Evolutionary conservation across 192 early-diverging fungal genomes (phyloP).

Genomic region (Linnemannia exigua): DNA sequence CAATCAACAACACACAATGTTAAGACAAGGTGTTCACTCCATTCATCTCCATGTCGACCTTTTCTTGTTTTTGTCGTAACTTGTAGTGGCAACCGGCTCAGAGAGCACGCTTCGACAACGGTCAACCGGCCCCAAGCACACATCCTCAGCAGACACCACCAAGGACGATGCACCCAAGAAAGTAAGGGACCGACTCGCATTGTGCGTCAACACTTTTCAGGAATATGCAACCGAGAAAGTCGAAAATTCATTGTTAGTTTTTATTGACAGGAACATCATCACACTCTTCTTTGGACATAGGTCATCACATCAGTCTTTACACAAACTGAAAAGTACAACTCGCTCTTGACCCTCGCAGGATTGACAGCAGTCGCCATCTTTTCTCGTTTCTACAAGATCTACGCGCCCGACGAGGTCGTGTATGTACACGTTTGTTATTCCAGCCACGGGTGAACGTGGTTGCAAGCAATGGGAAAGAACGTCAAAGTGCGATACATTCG

Average conservation of each 20-base stretch:
- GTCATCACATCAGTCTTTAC: slow-evolving; percentile 35
- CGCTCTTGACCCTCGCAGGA: slow-evolving; percentile 31
- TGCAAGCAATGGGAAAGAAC: neutral
- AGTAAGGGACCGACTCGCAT: neutral
- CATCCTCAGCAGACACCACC: neutral
- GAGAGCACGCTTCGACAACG: slow-evolving; percentile 34
- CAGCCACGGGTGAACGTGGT: neutral
- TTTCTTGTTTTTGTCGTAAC: neutral
- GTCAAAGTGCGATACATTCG: too few species aligned
- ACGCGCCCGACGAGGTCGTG: slow-evolving; percentile 82
- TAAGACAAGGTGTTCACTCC: neutral
- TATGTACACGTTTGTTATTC: slow-evolving; percentile 41
- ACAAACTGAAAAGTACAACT: slow-evolving; percentile 24
- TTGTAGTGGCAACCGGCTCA: slow-evolving; percentile 20
- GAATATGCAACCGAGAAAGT: neutral
- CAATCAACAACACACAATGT: neutral
- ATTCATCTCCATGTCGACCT: neutral
- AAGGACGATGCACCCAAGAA: slow-evolving; percentile 14
- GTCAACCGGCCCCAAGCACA: slow-evolving; percentile 7
- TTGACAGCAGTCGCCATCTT: slow-evolving; percentile 65
- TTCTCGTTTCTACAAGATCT: slow-evolving; percentile 79
- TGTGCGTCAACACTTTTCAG: neutral
- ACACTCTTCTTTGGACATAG: neutral
- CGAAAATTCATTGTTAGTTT: neutral
- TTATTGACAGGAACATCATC: neutral